These are phyloP conservation scores for Calonectria leucothoes DNA, from an alignment of 2,329 filamentous ascomycete species.

Conservation along the genomic window DNA sequence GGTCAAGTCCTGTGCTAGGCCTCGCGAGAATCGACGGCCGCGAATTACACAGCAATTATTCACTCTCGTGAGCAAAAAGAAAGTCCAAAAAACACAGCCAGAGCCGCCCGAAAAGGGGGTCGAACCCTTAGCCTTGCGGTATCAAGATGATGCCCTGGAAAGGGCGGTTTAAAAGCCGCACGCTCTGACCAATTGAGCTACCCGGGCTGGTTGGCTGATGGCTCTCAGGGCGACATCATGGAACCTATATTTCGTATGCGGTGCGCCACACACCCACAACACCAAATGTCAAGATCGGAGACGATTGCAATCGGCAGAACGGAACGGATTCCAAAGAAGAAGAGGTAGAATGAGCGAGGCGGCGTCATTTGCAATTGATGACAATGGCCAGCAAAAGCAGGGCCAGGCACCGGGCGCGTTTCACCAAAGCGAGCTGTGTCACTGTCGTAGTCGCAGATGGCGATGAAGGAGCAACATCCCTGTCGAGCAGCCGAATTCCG, in stretches of 20 bases:
- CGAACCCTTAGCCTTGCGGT: not conserved
- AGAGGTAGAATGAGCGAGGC: not conserved
- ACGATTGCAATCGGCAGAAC: not conserved
- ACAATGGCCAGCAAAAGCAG: not conserved
- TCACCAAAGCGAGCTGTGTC: slow-evolving; percentile 15
- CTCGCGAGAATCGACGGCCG: not conserved
- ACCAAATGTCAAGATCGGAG: not conserved
- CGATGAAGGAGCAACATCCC: not conserved
- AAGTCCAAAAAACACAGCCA: not conserved
- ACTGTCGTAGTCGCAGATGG: slow-evolving; percentile 13
- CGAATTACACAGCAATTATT: not conserved
- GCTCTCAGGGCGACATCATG: slow-evolving; percentile 1
- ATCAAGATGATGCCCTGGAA: not conserved
- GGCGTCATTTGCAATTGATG: not conserved
- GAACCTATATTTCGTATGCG: not conserved
- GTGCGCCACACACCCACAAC: not conserved
- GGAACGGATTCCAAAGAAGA: not conserved
- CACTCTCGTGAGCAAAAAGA: not conserved
- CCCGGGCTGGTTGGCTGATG: not conserved
- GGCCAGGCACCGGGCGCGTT: slow-evolving; percentile 9
- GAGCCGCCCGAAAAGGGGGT: not conserved
- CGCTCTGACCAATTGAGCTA: slow-evolving; percentile 6
- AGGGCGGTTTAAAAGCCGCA: not conserved
- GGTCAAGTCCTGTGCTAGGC: not conserved
- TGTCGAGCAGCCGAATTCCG: slow-evolving; percentile 5